Evolutionary conservation across 176 grass and related monocot genomes (phyloP).

Genomic region (Microstegium vimineum): DNA sequence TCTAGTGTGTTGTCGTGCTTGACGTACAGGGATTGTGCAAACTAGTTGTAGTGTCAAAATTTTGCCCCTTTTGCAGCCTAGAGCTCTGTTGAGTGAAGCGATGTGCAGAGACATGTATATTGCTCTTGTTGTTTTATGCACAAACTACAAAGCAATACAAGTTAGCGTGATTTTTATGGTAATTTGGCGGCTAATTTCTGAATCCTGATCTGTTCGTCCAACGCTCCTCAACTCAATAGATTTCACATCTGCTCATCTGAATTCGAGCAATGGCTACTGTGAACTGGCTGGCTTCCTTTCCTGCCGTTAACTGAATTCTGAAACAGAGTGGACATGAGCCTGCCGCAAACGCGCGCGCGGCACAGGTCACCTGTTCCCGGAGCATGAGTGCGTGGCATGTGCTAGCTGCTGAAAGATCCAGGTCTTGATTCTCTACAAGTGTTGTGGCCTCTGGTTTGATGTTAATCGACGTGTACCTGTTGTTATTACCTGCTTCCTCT

Average conservation of each 20-base stretch:
- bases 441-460: background rate
- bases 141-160: background rate
- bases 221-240: background rate
- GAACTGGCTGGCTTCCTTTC: too few relatives aligned
- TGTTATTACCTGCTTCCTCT: too few relatives aligned
- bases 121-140: background rate
- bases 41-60: background rate
- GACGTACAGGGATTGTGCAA: background rate
- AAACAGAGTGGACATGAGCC: background rate
- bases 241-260: background rate
- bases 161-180: background rate
- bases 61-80: background rate
- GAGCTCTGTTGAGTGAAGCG: slow-evolving; percentile 14
- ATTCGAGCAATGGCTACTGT: background rate
- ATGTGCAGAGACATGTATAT: background rate
- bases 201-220: background rate
- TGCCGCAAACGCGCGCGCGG: too few relatives aligned
- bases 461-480: background rate
- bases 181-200: background rate
- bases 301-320: background rate
- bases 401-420: background rate
- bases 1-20: background rate
- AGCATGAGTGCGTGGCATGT: background rate
- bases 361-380: background rate
- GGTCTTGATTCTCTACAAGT: background rate